Conservation (phyloP, 1,139 yeast genomes). For the Kodamaea derodonti region DNA sequence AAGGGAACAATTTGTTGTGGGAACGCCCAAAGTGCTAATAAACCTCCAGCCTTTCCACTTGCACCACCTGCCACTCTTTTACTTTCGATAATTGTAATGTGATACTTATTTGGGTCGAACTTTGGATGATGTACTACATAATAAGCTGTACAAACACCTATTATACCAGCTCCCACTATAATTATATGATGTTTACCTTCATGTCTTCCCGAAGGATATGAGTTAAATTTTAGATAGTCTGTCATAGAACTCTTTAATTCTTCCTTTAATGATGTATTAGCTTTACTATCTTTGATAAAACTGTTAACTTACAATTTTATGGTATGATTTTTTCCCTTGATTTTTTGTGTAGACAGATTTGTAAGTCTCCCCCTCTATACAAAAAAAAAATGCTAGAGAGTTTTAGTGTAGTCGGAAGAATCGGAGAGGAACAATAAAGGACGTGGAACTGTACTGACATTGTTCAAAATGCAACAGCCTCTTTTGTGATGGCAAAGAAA, state of each 20-base stretch:
- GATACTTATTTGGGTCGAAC: conserved; percentile 67
- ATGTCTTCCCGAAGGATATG: conserved; percentile 53
- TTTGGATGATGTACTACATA: conserved; percentile 79
- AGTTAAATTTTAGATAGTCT: conserved; percentile 35
- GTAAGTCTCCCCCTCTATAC: too few relatives aligned
- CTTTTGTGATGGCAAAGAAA: too few relatives aligned
- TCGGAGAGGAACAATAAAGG: too few relatives aligned
- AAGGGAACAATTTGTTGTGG: conserved; percentile 92
- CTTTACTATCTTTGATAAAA: too few relatives aligned
- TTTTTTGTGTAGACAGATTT: too few relatives aligned
- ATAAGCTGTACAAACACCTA: conserved; percentile 94
- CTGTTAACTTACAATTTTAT: too few relatives aligned
- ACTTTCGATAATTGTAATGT: conserved; percentile 85
- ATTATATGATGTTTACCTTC: conserved; percentile 65
- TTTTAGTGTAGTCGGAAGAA: too few relatives aligned
- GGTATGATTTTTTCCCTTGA: too few relatives aligned
- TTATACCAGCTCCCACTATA: conserved; percentile 91
- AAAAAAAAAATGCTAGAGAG: background rate
- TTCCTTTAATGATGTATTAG: too few relatives aligned
- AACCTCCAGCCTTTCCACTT: conserved; percentile 95
- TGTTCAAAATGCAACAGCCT: too few relatives aligned
- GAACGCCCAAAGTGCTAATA: conserved; percentile 92
- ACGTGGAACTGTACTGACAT: too few relatives aligned
- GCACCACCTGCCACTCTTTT: conserved; percentile 97
- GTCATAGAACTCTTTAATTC: conserved; percentile 21